Evolutionary conservation across 345 rosid genomes (phyloP), one percentile per base, ranked within the genome.

Genomic region (Citrus sp.): DNA sequence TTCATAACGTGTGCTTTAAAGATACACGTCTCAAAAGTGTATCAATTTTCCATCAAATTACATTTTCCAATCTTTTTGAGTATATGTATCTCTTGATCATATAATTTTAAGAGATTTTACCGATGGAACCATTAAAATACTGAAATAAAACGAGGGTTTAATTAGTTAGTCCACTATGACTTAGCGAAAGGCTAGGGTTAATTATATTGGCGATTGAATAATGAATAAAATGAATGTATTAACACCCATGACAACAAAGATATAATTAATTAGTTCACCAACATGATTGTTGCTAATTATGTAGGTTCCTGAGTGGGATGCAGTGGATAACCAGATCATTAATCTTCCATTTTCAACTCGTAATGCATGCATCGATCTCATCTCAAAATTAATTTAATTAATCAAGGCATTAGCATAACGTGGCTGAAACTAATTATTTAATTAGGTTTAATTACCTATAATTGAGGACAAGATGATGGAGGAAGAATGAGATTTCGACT

Each of bases 391-490:
- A 46, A 46, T 46, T 2, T 46, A 9, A 60, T 60, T 8, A 12
- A 22, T 8, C 0, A 21, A 74, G 79, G 19, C 2, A 35, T 8
- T n/a, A 59, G 28, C 14, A 7, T 21, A 6, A 21, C 38, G 40
- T 55, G 60, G 63, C 30, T 72, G 60, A 73, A 65, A 75, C 56
- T 54, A 63, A n/a, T 24, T 24, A 59, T 10, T 63, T 30, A 16
- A 63, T 14, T 62, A 63, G 18, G 14, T 63, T 30, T 12, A 13
- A 10, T 59, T 80, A 95, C 98, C 95, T 91, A 75, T 85, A 93
- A 58, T 79, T 84, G 42, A 91, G 89, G 90, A 93, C 94, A 84
- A 95, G 91, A 87, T 89, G 98, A 84, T 95, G 98, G 78, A 95
- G 92, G 79, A 93, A 95, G 78, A 92, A 89, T 22, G 95, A 86